A percentile compares a stretch with the other conserved stretches of the same genome.
phyloP scores from a whole-genome alignment of 768 basidiomycete genomes.

The Pisolithus albus region DNA sequence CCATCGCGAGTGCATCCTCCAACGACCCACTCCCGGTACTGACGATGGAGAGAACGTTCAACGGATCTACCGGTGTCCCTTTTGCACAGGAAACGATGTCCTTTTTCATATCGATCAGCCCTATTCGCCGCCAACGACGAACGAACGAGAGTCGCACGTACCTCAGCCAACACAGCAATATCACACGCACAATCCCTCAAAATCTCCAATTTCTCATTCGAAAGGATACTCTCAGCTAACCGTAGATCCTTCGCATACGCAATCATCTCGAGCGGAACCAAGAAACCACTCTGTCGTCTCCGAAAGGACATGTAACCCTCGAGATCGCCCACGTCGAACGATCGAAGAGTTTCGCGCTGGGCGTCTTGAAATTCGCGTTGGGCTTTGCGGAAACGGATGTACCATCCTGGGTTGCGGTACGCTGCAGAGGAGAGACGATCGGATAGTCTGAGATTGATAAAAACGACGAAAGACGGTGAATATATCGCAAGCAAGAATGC shows the following conservation, averaged over 20 bases:
- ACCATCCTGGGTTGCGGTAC: conserved; percentile 34
- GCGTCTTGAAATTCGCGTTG: conserved; percentile 30
- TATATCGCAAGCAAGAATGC: neutral
- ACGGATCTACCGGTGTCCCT: conserved; percentile 29
- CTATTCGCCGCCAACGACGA: neutral
- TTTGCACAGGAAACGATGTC: conserved; percentile 53
- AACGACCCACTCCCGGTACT: conserved; percentile 39
- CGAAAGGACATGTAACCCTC: conserved; percentile 42
- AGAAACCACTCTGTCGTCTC: conserved; percentile 43
- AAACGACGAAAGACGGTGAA: conserved; percentile 1
- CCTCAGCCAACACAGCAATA: conserved; percentile 49
- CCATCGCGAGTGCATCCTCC: conserved; percentile 36
- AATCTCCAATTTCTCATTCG: conserved; percentile 21
- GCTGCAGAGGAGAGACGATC: conserved; percentile 31
- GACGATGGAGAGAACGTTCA: conserved; percentile 43
- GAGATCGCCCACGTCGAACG: conserved; percentile 27
- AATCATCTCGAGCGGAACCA: conserved; percentile 46
- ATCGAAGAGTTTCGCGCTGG: conserved; percentile 23
- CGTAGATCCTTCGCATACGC: conserved; percentile 44
- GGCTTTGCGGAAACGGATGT: conserved; percentile 33
- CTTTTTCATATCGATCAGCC: conserved; percentile 25
- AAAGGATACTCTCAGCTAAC: conserved; percentile 27
- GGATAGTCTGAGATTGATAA: conserved; percentile 32
- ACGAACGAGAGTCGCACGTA: conserved; percentile 19
- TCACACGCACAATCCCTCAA: conserved; percentile 40